Percentiles rank a stretch among this genome's conserved stretches.
Conservation (phyloP, 129 eudicot species). For the Arctium minus region DNA sequence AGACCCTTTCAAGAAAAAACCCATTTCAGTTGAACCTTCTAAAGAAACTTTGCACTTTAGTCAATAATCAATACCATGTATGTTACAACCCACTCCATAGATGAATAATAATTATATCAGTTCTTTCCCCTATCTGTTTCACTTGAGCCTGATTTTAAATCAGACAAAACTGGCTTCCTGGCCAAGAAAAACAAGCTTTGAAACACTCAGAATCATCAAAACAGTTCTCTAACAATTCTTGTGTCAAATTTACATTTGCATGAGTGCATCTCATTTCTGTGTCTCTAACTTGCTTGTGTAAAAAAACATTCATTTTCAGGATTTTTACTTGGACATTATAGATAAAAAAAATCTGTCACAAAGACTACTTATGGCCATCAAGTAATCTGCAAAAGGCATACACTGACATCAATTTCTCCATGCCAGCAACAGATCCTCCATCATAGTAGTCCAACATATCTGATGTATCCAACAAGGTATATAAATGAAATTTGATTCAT, state of each 20-base stretch:
- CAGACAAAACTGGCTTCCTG: not conserved
- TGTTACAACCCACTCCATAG: not conserved
- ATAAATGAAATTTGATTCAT: not conserved
- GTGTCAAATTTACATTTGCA: constrained; percentile 3
- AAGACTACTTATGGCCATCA: not conserved
- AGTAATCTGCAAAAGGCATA: not conserved
- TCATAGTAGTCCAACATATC: not conserved
- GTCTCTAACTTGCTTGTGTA: not conserved
- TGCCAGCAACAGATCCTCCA: not conserved
- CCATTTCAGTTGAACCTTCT: not conserved
- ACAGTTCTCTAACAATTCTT: not conserved
- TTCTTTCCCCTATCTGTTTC: not conserved
- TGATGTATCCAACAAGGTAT: not conserved
- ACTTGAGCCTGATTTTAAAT: not conserved
- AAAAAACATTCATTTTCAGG: not conserved
- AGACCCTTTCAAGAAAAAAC: not conserved
- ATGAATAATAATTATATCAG: not conserved
- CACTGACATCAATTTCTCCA: not conserved
- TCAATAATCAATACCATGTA: not conserved
- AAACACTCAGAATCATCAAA: not conserved
- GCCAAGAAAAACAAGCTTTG: not conserved
- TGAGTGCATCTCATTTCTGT: not conserved
- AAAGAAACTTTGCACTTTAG: not conserved
- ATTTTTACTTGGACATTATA: not conserved
- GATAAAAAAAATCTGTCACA: not conserved